Percentiles rank a stretch among this genome's conserved stretches.
phyloP scores from a whole-genome alignment of 768 basidiomycete species.

The Kwoniella europaea region DNA sequence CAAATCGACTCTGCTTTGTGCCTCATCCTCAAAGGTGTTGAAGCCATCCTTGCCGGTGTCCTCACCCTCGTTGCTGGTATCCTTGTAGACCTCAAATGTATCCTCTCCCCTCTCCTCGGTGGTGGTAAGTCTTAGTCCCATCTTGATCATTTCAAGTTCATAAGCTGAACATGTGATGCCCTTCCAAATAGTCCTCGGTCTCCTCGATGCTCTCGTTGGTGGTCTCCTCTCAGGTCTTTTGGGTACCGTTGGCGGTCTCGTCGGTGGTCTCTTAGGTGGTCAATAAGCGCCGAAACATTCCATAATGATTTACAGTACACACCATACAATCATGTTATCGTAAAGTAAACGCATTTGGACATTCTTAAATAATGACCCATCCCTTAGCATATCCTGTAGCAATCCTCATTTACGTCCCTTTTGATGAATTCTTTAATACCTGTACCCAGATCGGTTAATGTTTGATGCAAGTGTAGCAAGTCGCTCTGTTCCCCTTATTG shows the following conservation, averaged over 20 bases:
- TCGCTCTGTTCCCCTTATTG: neutral
- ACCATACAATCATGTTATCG: too few relatives aligned
- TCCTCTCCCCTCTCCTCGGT: slow-evolving; percentile 18
- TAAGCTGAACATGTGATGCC: neutral
- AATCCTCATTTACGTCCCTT: neutral
- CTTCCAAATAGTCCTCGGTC: slow-evolving; percentile 12
- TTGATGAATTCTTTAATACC: slow-evolving; percentile 3
- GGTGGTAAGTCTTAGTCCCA: slow-evolving; percentile 2
- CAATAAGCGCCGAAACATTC: too few relatives aligned
- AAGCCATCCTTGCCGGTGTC: slow-evolving; percentile 23
- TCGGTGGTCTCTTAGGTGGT: slow-evolving; percentile 11
- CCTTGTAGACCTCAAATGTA: slow-evolving; percentile 12
- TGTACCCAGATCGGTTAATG: neutral
- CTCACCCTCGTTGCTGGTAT: slow-evolving; percentile 19
- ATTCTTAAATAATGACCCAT: too few relatives aligned
- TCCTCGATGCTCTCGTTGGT: slow-evolving; percentile 22
- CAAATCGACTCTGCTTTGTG: slow-evolving; percentile 16
- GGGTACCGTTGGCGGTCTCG: slow-evolving; percentile 16
- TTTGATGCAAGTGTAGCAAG: slow-evolving; percentile 1
- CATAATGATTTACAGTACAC: too few relatives aligned
- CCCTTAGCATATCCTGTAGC: neutral
- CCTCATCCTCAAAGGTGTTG: slow-evolving; percentile 18
- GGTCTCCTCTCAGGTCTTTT: slow-evolving; percentile 11
- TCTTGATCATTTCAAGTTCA: too few relatives aligned
- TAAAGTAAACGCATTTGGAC: too few relatives aligned